Conservation (phyloP, 768 basidiomycete species). For the Calocybe gangraenosa region DNA sequence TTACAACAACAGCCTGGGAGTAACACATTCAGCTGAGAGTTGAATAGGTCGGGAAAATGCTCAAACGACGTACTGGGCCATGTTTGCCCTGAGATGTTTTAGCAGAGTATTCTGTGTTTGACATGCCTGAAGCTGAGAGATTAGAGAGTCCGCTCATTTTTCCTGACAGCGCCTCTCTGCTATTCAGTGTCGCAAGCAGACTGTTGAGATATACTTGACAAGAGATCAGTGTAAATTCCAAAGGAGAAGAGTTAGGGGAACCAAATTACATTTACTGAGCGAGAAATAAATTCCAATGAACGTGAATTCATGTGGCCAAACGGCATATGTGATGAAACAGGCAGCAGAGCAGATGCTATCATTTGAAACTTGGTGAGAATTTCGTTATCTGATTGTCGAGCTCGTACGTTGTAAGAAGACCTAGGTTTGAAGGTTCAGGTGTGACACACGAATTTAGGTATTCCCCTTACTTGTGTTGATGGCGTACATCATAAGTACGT, state of each 20-base stretch:
- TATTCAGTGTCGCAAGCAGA: constrained; percentile 28
- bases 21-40: not conserved
- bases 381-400: not conserved
- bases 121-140: constrained; percentile 8
- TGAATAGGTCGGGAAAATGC: not conserved
- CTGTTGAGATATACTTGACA: constrained; percentile 28
- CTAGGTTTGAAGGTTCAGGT: constrained; percentile 9
- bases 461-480: constrained; percentile 43
- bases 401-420: constrained; percentile 29
- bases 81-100: not conserved
- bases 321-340: constrained; percentile 29
- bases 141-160: constrained; percentile 17
- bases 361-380: not conserved
- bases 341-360: constrained; percentile 24
- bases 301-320: constrained; percentile 42
- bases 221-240: not conserved
- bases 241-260: not conserved
- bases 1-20: constrained; percentile 14
- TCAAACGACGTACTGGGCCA: constrained; percentile 3
- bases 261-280: constrained; percentile 37
- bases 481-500: constrained; percentile 42
- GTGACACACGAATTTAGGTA: not conserved
- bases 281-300: constrained; percentile 43
- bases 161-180: constrained; percentile 19
- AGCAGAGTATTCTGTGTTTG: not conserved